These are phyloP conservation scores for Heliamphora pulchella DNA, from an alignment of 179 eudicot genomes.

Conservation along the genomic window DNA sequence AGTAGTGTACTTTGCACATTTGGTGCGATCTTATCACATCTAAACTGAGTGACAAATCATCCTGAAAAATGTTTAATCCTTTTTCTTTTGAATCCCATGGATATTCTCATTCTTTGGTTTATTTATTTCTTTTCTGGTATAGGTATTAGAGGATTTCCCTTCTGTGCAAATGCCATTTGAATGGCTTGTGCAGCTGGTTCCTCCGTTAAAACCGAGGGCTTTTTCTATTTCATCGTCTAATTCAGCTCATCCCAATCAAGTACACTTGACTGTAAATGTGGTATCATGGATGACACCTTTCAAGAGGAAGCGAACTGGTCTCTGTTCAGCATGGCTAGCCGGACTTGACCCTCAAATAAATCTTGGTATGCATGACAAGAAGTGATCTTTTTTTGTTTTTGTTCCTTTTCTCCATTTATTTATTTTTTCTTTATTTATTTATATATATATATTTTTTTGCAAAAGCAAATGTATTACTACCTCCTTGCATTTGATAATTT, in stretches of 20 bases:
- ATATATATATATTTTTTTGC: not conserved
- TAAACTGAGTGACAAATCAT: constrained; percentile 2
- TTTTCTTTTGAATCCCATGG: not conserved
- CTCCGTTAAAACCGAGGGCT: constrained; percentile 75
- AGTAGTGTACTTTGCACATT: not conserved
- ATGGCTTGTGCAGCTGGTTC: constrained; percentile 92
- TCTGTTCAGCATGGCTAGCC: constrained; percentile 93
- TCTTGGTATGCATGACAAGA: constrained; percentile 15
- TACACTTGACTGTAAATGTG: constrained; percentile 74
- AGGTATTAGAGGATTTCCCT: constrained; percentile 94
- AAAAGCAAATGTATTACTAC: not conserved
- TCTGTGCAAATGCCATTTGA: constrained; percentile 97
- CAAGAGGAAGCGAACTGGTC: constrained; percentile 80
- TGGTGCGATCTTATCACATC: constrained; percentile 5
- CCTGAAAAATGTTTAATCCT: not conserved
- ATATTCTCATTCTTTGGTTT: not conserved
- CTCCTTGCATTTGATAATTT: not conserved
- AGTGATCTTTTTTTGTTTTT: not conserved
- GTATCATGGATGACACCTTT: constrained; percentile 90
- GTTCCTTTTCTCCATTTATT: no score
- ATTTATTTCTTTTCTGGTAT: constrained; percentile 5
- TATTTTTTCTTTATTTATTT: not conserved
- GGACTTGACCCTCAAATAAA: constrained; percentile 68
- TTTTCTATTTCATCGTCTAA: constrained; percentile 92
- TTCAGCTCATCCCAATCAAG: constrained; percentile 71